phyloP scores from a whole-genome alignment of 23 red algal species.

The Gracilaria domingensis region DNA sequence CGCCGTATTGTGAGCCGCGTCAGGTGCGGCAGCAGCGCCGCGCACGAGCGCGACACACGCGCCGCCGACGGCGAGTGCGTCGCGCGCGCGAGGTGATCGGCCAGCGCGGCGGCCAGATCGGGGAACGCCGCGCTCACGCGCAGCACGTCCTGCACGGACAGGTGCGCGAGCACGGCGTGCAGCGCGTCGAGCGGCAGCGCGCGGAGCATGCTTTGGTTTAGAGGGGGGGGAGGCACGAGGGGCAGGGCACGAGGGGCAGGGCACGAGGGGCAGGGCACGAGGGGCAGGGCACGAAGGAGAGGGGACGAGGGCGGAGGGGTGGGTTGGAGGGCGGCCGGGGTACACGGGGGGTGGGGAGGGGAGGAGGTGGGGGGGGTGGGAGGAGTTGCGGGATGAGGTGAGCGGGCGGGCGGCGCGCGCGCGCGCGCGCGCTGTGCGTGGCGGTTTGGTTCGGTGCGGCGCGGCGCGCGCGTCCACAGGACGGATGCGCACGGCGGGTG shows the following conservation, averaged over 20 bases:
- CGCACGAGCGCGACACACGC: neutral
- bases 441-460: neutral
- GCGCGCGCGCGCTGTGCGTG: no score
- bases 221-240: no score
- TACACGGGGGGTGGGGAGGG: neutral
- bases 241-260: neutral
- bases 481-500: neutral
- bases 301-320: neutral
- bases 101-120: neutral
- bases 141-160: neutral
- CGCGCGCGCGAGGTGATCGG: neutral
- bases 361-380: neutral
- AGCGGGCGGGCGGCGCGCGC: neutral
- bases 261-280: neutral
- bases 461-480: no score
- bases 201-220: neutral
- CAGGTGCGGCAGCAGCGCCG: conserved; percentile 1
- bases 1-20: neutral
- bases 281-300: neutral
- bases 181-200: neutral
- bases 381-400: neutral
- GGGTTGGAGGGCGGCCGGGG: neutral
- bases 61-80: neutral
- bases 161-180: conserved; percentile 4
- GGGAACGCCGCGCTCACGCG: neutral